Base-by-base conservation (phyloP, 768 basidiomycete species). In the Xerocomellus dryophilus region DNA sequence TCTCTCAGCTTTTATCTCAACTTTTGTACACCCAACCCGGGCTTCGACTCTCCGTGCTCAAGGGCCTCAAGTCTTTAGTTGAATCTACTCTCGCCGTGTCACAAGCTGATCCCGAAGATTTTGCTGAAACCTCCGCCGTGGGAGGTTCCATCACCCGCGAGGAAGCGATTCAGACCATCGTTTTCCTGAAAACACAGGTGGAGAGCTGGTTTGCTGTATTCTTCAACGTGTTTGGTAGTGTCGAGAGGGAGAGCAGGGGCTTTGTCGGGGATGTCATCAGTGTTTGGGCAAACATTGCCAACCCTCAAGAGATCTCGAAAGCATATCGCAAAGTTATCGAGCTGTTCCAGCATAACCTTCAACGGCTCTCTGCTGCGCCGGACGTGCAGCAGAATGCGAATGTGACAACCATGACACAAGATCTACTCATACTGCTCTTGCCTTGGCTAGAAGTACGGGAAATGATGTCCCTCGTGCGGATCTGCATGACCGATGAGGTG, bases 181-280 rank as follows among this genome's bases (percentile, higher is more conserved):
- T 68, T 1, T 88, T 89, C 70, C 76, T 98, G 50, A 82, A 80
- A 39, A 78, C 77, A 0, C 88, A 98, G 66, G 86, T 81, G 0
- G 90, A 93, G 67, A 97, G 93, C 64, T 95, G 97, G 88, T 81
- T 98, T 32, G 86, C 93, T 1, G 93, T 98, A 5, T 77, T 97
- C 42, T 94, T 98, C 77, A 99, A 99, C 67, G 87, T 99, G n/a
- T 98, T 96, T 71, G 82, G 88, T 53, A 91, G 81, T 55, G 83
- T 90, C 31, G 82, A 80, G n/a, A 78, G 83, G 46, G 93, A 97
- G 57, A 73, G 67, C 45, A 77, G 89, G 47, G 83, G 84, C 8
- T 77, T 84, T 73, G 84, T 98, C 15, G 92, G 94, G 18, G 93
- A 94, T 50, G 92, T 92, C 41, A 90, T 98, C 63, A 82, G 78